Evolutionary conservation across 345 rosid species (phyloP), one percentile per base, ranked within the genome.

Genomic region (Erysimum cheiranthoides): DNA sequence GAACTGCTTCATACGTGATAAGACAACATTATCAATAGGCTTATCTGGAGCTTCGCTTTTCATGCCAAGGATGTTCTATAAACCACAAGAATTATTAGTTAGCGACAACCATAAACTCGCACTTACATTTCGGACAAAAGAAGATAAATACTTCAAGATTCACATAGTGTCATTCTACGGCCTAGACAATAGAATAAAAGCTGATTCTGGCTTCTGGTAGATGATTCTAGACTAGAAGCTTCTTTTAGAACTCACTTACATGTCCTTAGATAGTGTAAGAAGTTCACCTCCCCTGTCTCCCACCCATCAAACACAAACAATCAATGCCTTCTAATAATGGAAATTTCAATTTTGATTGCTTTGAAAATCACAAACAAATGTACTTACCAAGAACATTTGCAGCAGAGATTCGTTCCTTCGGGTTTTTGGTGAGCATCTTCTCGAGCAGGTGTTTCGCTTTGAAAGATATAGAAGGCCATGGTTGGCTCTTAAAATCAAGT

Each of bases 61-160:
- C 56, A 91, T 80, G n/a, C 98, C 98, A 93, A 12, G 92, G 93
- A 85, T 91, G 98, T n/a, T 88, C 97, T 91, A 39, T 31, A 68
- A 32, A 42, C 54, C 46, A 51, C n/a, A 75, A 40, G 7, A 36
- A 21, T 21, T 94, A 97, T 21, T 1, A 21, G 25, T 21, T 21
- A 21, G 25, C 1, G 25, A 21, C 25, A 21, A 21, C 25, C 25
- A 21, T 21, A 21, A 21, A 21, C 25, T 0, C 25, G 25, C 25
- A 21, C 25, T 21, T 21, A 21, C 25, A 21, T 21, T 21, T 21
- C 25, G 1, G 25, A 21, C 25, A 21, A 21, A 21, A 21, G 25
- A 21, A 21, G 25, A 21, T 21, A 21, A 21, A 21, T 1, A 21
- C 25, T 21, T 21, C 25, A 21, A n/a, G 25, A 21, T 21, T 21